Base-by-base conservation (phyloP, 306 rosid genomes). In the Abrus pulchellus region DNA sequence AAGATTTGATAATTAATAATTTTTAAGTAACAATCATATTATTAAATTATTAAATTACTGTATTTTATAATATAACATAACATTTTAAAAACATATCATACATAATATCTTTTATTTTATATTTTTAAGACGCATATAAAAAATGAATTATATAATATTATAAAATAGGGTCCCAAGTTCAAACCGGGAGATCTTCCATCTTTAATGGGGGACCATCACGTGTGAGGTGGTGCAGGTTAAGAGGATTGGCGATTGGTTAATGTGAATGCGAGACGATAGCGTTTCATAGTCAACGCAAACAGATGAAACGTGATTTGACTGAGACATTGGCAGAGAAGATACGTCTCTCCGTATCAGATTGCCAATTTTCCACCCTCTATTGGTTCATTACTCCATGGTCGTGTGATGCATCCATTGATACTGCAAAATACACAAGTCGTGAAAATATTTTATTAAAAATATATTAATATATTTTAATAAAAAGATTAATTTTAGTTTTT, bases 221-320 rank as follows among this genome's bases (percentile, higher is more conserved):
- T 72, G 64, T 72, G 36, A 4, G 49, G 49, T 20, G 7, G 50
- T 72, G 7, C 57, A 67, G n/a, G 6, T 27, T 52, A 40, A 77
- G 20, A n/a, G 36, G 4, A 74, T 45, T 67, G 12, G 10, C 12
- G 28, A 61, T 38, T 29, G 34, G 45, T 63, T 74, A 73, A 64
- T 29, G 43, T 30, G 75, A 32, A 43, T 54, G 68, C 36, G 34
- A 3, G 36, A 62, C 0, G 63, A 54, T 20, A 2, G 32, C 34
- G 6, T 6, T 36, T 41, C 28, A 14, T 74, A 5, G 57, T 12
- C 48, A 44, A 45, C 6, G 8, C 12, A 44, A 79, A 50, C 54
- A 44, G 11, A 55, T 8, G 30, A 59, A 20, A 12, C 72, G 56
- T 71, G 78, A 49, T 7, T 71, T 61, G 72, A 60, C 13, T 4